These are phyloP conservation scores for Botrytis sinoallii DNA, from an alignment of 2,329 filamentous ascomycete genomes.

Conservation along the genomic window DNA sequence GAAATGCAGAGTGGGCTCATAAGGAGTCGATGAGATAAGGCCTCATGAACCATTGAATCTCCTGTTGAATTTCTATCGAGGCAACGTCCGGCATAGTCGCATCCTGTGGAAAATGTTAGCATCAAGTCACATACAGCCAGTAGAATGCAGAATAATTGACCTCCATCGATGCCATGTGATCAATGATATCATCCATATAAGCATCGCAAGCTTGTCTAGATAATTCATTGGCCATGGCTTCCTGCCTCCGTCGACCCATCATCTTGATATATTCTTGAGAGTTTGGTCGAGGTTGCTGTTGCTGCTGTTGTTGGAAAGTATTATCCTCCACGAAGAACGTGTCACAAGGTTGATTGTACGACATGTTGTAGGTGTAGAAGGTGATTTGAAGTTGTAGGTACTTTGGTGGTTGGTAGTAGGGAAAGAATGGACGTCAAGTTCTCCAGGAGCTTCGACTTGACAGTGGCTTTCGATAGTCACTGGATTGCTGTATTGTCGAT, in stretches of 20 bases:
- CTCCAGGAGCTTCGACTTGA: constrained; percentile 40
- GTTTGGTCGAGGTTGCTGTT: constrained; percentile 30
- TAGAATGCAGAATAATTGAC: constrained; percentile 37
- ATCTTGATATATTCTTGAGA: constrained; percentile 74
- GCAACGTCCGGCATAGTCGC: constrained; percentile 94
- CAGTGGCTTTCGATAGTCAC: constrained; percentile 31
- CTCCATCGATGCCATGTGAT: constrained; percentile 96
- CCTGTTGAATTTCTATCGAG: constrained; percentile 97
- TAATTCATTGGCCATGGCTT: constrained; percentile 83
- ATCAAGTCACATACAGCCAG: constrained; percentile 14
- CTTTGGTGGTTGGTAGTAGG: constrained; percentile 14
- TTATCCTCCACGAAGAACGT: constrained; percentile 65
- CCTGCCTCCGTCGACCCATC: constrained; percentile 77
- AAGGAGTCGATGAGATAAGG: constrained; percentile 95
- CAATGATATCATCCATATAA: constrained; percentile 90
- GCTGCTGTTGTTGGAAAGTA: constrained; percentile 18
- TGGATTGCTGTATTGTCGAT: constrained; percentile 28
- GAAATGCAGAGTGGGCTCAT: constrained; percentile 96
- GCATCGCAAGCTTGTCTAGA: constrained; percentile 82
- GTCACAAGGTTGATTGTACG: constrained; percentile 54
- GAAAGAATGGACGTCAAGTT: constrained; percentile 40
- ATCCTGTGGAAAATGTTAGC: constrained; percentile 48
- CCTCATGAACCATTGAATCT: constrained; percentile 99
- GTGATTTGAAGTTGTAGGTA: constrained; percentile 20
- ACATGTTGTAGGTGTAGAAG: constrained; percentile 35